These are phyloP conservation scores for Candida chilensis DNA, from an alignment of 805 yeast genomes.

Conservation along the genomic window DNA sequence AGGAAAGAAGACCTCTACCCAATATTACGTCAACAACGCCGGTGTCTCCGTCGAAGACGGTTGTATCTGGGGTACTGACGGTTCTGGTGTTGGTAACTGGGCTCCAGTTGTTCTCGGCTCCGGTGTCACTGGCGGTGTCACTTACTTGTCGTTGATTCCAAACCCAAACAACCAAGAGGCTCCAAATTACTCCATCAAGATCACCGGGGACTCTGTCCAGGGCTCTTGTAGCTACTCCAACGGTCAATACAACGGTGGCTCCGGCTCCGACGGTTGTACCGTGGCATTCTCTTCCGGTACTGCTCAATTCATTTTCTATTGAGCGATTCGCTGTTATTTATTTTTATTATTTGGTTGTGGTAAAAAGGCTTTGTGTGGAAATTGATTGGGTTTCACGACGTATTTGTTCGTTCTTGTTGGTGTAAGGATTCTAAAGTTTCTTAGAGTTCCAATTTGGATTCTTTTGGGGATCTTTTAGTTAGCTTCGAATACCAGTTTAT, in stretches of 20 bases:
- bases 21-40: constrained; percentile 69
- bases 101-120: constrained; percentile 76
- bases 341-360: too few relatives aligned
- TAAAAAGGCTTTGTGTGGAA: too few relatives aligned
- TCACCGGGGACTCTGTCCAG: constrained; percentile 24
- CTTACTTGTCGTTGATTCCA: constrained; percentile 68
- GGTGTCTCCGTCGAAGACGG: constrained; percentile 64
- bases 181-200: constrained; percentile 33
- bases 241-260: constrained; percentile 38
- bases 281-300: constrained; percentile 53
- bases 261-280: constrained; percentile 71
- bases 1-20: constrained; percentile 59
- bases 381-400: too few relatives aligned
- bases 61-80: constrained; percentile 60
- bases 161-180: constrained; percentile 56
- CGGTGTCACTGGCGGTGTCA: constrained; percentile 51
- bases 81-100: constrained; percentile 67
- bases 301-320: constrained; percentile 53
- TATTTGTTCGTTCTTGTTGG: too few relatives aligned
- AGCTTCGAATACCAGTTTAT: too few relatives aligned
- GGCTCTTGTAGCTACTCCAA: constrained; percentile 31
- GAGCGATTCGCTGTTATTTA: too few relatives aligned
- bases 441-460: too few relatives aligned
- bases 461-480: too few relatives aligned
- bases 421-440: too few relatives aligned